These are phyloP conservation scores for Taiwanofungus camphoratus DNA, from an alignment of 1,284 basidiomycete species.

Conservation along the genomic window DNA sequence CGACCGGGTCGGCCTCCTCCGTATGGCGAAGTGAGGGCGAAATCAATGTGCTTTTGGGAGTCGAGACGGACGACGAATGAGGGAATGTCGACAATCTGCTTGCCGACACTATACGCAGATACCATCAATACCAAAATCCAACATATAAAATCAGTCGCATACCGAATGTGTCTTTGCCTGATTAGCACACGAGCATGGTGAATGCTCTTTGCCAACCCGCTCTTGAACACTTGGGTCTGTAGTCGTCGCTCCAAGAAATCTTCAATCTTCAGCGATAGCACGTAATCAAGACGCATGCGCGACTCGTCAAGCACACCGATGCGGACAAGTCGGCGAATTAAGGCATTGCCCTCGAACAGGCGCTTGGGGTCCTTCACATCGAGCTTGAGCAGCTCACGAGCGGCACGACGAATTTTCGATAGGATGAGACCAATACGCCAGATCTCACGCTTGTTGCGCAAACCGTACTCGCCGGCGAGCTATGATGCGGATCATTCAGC, in stretches of 20 bases:
- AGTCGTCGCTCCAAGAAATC: slow-evolving; percentile 99
- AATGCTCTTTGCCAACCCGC: slow-evolving; percentile 95
- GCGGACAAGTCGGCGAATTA: slow-evolving; percentile 98
- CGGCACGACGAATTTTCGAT: slow-evolving; percentile 99
- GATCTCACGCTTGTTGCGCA: slow-evolving; percentile 99
- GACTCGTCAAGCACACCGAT: slow-evolving; percentile 99
- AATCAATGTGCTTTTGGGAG: slow-evolving; percentile 99
- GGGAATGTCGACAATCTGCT: slow-evolving; percentile 99
- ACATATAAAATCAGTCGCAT: slow-evolving; percentile 20
- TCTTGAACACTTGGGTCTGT: slow-evolving; percentile 99
- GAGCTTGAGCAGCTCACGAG: slow-evolving; percentile 99
- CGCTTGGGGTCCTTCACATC: slow-evolving; percentile 99
- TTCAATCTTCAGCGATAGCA: slow-evolving; percentile 97
- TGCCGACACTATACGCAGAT: slow-evolving; percentile 71
- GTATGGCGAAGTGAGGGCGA: slow-evolving; percentile 95
- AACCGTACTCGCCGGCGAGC: slow-evolving; percentile 99
- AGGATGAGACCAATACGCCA: slow-evolving; percentile 98
- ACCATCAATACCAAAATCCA: slow-evolving; percentile 2
- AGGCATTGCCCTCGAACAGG: slow-evolving; percentile 99
- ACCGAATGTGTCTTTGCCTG: slow-evolving; percentile 95
- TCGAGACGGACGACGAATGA: slow-evolving; percentile 98
- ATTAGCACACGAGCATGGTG: slow-evolving; percentile 99
- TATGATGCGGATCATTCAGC: slow-evolving; percentile 5
- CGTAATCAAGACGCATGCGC: slow-evolving; percentile 99
- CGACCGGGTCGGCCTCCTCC: slow-evolving; percentile 96